phyloP scores from a whole-genome alignment of 176 grass and related monocot genomes.

The Cenchrus americanus region DNA sequence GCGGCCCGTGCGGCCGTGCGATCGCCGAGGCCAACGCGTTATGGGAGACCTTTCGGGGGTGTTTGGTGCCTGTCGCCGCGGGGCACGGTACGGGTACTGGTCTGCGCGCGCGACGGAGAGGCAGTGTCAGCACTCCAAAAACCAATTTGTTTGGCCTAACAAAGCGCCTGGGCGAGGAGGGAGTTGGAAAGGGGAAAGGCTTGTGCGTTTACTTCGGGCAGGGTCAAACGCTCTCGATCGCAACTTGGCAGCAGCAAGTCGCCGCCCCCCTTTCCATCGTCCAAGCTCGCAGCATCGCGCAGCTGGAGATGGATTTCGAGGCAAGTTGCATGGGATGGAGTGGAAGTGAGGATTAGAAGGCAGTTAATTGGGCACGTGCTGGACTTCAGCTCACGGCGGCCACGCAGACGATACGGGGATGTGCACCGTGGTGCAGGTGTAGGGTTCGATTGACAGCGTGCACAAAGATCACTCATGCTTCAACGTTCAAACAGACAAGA shows the following conservation, averaged over 20 bases:
- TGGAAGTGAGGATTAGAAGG: not conserved
- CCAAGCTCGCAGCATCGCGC: no score
- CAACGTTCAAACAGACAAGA: not conserved
- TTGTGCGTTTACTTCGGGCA: not conserved
- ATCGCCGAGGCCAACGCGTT: slow-evolving; percentile 50
- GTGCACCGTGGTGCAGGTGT: no score
- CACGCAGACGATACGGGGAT: not conserved
- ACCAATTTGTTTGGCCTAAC: not conserved
- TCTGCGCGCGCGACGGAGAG: no score
- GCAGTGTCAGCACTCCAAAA: not conserved
- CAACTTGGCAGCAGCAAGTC: not conserved
- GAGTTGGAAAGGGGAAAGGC: not conserved
- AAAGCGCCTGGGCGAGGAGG: not conserved
- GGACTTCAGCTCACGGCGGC: not conserved
- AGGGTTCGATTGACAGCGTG: not conserved
- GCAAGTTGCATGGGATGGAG: not conserved
- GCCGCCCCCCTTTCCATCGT: not conserved
- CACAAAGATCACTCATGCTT: not conserved
- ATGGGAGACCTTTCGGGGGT: slow-evolving; percentile 34
- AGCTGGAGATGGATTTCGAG: not conserved
- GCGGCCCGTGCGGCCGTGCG: not conserved
- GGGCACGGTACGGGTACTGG: not conserved
- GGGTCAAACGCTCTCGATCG: not conserved
- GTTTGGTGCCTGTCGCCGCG: not conserved
- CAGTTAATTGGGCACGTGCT: not conserved